phyloP scores from a whole-genome alignment of 163 green algal genomes.

The Picocystis sp. region DNA sequence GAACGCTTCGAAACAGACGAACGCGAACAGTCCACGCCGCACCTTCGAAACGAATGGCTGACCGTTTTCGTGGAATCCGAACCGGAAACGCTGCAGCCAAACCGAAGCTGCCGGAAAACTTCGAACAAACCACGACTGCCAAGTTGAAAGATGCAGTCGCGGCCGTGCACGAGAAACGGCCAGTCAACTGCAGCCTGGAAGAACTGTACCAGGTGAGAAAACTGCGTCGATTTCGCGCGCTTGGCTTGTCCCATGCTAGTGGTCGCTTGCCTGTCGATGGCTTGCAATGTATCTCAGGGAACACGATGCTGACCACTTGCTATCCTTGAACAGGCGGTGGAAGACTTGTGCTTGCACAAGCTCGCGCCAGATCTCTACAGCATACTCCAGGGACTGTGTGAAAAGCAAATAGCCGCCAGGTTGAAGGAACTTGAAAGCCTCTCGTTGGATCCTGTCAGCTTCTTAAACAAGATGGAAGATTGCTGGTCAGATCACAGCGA shows the following conservation, averaged over 20 bases:
- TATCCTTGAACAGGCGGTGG: slow-evolving; percentile 42
- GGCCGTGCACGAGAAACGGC: slow-evolving; percentile 63
- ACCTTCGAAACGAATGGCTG: no score
- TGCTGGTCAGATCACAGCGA: slow-evolving; percentile 60
- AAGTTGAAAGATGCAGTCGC: slow-evolving; percentile 63
- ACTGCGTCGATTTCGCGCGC: background rate
- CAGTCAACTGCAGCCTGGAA: slow-evolving; percentile 63
- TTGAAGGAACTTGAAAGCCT: slow-evolving; percentile 26
- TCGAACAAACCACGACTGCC: slow-evolving; percentile 66
- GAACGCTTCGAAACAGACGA: no score
- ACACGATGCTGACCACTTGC: no score
- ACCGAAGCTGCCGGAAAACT: slow-evolving; percentile 66
- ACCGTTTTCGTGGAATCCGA: no score
- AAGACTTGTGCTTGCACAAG: slow-evolving; percentile 80
- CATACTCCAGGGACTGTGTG: slow-evolving; percentile 45
- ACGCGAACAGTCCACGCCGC: no score
- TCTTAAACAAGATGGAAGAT: slow-evolving; percentile 27
- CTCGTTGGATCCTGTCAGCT: slow-evolving; percentile 29
- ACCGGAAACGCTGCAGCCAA: slow-evolving; percentile 26
- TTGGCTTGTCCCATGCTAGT: background rate
- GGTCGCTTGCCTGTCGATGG: no score
- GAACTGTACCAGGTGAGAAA: slow-evolving; percentile 71
- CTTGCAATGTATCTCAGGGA: no score
- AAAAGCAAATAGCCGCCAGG: slow-evolving; percentile 39
- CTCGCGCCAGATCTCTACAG: slow-evolving; percentile 58